These are phyloP conservation scores for Yarrowia keelungensis DNA, from an alignment of 805 yeast species.

Conservation along the genomic window DNA sequence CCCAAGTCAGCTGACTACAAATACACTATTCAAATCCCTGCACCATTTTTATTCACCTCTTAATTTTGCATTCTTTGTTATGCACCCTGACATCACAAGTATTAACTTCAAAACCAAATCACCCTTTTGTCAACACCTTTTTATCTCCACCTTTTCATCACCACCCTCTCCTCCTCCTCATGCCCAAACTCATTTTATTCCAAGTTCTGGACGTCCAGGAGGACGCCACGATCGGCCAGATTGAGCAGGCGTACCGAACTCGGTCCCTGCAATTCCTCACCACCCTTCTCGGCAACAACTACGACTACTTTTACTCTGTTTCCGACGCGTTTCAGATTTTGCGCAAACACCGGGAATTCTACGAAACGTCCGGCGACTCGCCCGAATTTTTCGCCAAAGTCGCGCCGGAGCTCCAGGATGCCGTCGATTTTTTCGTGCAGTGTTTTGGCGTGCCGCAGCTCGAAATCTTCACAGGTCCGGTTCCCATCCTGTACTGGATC, in stretches of 20 bases:
- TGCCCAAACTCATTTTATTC: constrained; percentile 23
- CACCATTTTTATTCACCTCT: too few relatives aligned
- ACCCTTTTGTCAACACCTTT: too few relatives aligned
- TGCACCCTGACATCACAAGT: not conserved
- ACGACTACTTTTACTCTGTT: constrained; percentile 31
- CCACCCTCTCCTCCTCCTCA: too few relatives aligned
- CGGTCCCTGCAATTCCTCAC: constrained; percentile 27
- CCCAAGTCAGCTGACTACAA: too few relatives aligned
- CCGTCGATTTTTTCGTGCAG: constrained; percentile 33
- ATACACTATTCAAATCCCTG: too few relatives aligned
- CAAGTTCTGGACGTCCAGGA: constrained; percentile 34
- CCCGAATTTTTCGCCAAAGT: constrained; percentile 21
- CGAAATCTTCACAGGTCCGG: constrained; percentile 34
- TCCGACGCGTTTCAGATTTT: constrained; percentile 35
- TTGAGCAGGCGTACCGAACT: constrained; percentile 34
- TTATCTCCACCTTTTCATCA: too few relatives aligned
- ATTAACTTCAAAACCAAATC: not conserved
- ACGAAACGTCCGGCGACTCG: constrained; percentile 14
- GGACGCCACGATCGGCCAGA: constrained; percentile 23
- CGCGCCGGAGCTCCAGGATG: constrained; percentile 17
- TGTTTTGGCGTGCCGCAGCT: constrained; percentile 36
- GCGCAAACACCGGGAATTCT: constrained; percentile 8
- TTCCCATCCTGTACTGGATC: constrained; percentile 36
- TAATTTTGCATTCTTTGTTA: too few relatives aligned
- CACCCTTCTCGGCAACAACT: constrained; percentile 20